A percentile compares a stretch with the other conserved stretches of the same genome.
Conservation (phyloP, 202 grass and related monocot species). For the Schoenoplectus triqueter region DNA sequence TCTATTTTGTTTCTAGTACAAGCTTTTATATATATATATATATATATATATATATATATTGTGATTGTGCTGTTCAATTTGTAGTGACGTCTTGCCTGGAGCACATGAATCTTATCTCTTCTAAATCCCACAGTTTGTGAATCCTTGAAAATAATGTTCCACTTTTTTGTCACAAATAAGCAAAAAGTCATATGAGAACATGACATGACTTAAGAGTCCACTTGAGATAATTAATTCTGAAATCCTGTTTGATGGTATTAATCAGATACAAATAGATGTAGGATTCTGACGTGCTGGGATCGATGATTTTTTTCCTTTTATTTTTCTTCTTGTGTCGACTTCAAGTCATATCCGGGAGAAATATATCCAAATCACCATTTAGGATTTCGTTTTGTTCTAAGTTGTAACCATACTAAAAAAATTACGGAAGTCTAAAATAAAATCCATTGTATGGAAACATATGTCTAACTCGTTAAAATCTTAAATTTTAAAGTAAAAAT, state of each 20-base stretch:
- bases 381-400: slow-evolving; percentile 1
- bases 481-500: no score
- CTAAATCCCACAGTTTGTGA: slow-evolving; percentile 6
- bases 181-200: slow-evolving; percentile 19
- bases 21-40: neutral
- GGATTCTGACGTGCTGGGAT: neutral
- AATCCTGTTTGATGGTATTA: neutral
- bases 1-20: neutral
- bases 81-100: neutral
- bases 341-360: neutral
- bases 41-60: neutral
- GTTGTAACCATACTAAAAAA: neutral
- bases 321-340: neutral
- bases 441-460: no score
- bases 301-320: neutral
- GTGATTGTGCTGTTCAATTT: slow-evolving; percentile 12
- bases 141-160: slow-evolving; percentile 29
- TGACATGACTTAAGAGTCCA: slow-evolving; percentile 36
- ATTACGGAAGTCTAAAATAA: neutral
- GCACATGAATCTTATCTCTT: neutral
- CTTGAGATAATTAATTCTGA: slow-evolving; percentile 31
- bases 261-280: slow-evolving; percentile 4
- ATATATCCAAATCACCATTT: neutral
- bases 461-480: no score
- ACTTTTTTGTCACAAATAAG: slow-evolving; percentile 31